phyloP scores from a whole-genome alignment of 2,329 filamentous ascomycete genomes.

The Tolypocladium sp. region DNA sequence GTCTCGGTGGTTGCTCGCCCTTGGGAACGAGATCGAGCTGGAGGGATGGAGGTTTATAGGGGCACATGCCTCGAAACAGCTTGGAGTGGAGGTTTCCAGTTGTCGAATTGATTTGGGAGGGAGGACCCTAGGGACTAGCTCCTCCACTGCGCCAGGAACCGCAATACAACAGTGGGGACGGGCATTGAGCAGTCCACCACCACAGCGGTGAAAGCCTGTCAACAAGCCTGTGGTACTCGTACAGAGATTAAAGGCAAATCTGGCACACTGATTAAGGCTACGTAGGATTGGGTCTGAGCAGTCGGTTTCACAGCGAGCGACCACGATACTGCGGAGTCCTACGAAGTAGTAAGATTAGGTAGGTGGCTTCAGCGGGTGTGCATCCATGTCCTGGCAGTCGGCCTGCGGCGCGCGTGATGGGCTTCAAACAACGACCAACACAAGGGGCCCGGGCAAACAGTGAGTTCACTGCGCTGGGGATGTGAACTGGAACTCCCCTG shows the following conservation, averaged over 20 bases:
- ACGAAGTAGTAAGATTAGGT: no score
- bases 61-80: neutral
- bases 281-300: no score
- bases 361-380: no score
- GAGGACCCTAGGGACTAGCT: neutral
- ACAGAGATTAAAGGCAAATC: neutral
- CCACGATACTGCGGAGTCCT: no score
- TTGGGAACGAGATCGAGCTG: neutral
- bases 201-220: neutral
- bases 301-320: no score
- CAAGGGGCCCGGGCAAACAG: no score
- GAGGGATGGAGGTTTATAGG: neutral
- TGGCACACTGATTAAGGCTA: neutral
- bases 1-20: neutral
- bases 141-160: slow-evolving; percentile 1
- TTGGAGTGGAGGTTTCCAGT: neutral
- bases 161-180: neutral
- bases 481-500: no score
- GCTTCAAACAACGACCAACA: no score
- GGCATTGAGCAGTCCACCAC: neutral
- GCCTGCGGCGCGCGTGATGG: no score
- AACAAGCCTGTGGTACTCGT: neutral
- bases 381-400: no score
- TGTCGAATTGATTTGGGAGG: neutral
- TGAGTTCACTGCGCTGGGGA: no score